phyloP scores from a whole-genome alignment of 139 green algal genomes.

The Micractinium sp. region DNA sequence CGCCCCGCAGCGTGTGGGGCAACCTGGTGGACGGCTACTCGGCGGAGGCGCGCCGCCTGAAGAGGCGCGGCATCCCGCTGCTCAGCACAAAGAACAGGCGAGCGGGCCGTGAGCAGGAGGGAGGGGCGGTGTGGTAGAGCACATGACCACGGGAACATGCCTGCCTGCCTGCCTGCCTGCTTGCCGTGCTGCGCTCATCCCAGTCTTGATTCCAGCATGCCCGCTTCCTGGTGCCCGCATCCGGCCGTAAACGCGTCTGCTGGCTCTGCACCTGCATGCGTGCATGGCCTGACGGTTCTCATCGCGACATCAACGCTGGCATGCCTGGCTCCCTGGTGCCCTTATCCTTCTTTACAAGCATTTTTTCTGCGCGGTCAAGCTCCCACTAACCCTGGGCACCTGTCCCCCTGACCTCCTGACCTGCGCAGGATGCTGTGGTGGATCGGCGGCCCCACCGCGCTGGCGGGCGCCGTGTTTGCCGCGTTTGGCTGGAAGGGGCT shows the following conservation, averaged over 20 bases:
- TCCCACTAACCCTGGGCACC: background rate
- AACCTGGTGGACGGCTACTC: slow-evolving; percentile 48
- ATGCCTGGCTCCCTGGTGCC: no score
- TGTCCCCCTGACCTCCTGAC: background rate
- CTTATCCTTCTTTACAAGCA: no score
- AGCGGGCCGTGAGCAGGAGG: background rate
- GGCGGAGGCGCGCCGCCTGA: slow-evolving; percentile 36
- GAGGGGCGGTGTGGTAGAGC: no score
- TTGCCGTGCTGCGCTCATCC: background rate
- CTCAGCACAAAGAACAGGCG: background rate
- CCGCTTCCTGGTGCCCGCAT: no score
- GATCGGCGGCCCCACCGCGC: slow-evolving; percentile 26
- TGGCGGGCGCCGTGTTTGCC: background rate
- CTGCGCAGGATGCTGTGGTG: slow-evolving; percentile 43
- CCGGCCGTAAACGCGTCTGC: no score
- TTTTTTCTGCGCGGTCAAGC: no score
- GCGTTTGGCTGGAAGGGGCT: slow-evolving; percentile 36
- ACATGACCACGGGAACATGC: no score
- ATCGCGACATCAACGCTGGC: no score
- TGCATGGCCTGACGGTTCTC: no score
- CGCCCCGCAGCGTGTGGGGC: slow-evolving; percentile 36
- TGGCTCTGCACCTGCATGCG: no score
- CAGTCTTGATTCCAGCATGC: no score
- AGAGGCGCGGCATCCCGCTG: slow-evolving; percentile 5
- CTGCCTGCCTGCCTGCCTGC: background rate